These are phyloP conservation scores for Aspergillus quadrilineatus DNA, from an alignment of 2,329 filamentous ascomycete genomes.

Conservation along the genomic window DNA sequence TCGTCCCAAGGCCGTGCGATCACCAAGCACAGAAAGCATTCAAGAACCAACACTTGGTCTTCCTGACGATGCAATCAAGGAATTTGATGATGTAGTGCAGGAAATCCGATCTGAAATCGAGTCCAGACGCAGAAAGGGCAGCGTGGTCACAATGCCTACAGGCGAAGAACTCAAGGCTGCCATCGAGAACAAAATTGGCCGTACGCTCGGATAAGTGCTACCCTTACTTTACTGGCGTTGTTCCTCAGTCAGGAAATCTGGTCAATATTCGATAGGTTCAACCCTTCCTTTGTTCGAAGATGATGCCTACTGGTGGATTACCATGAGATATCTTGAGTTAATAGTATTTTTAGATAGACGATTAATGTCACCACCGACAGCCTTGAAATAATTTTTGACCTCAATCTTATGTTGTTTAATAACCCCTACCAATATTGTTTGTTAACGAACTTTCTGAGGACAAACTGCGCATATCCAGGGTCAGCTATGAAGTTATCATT, in stretches of 20 bases:
- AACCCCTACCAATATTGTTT: no score
- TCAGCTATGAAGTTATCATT: no score
- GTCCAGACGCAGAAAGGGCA: constrained; percentile 52
- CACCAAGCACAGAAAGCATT: constrained; percentile 59
- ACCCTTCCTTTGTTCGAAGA: neutral
- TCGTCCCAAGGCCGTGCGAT: constrained; percentile 41
- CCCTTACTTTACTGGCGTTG: no score
- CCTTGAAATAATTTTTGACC: no score
- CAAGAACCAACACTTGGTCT: constrained; percentile 72
- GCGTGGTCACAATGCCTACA: constrained; percentile 44
- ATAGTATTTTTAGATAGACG: no score
- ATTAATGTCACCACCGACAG: no score
- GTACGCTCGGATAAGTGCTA: constrained; percentile 37
- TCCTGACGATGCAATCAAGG: constrained; percentile 70
- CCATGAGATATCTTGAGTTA: no score
- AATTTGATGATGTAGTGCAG: constrained; percentile 73
- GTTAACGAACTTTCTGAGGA: no score
- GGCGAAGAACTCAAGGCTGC: constrained; percentile 54
- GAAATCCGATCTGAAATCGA: constrained; percentile 75
- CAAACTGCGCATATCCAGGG: no score
- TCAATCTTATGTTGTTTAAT: no score
- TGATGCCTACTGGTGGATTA: no score
- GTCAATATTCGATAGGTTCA: neutral
- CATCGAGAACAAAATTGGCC: constrained; percentile 52
- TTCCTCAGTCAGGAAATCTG: neutral